These are phyloP conservation scores for Pyrus communis DNA, from an alignment of 306 rosid genomes.

Conservation along the genomic window DNA sequence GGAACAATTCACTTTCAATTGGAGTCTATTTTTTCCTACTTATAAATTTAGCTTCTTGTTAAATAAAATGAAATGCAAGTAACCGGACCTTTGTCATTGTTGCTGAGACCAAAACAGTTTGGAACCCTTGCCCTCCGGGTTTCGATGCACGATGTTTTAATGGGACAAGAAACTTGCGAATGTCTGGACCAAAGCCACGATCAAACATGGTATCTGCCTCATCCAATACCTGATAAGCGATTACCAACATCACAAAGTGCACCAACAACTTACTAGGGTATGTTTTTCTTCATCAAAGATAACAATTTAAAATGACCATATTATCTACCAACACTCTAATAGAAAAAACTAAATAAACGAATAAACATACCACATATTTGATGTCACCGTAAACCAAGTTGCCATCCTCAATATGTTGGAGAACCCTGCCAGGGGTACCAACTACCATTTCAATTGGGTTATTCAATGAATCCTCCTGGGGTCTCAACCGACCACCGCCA, in stretches of 20 bases:
- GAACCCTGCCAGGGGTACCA: conserved; percentile 92
- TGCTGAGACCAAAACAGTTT: conserved; percentile 87
- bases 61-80: conserved; percentile 5
- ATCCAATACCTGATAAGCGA: conserved; percentile 67
- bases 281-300: background rate
- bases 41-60: background rate
- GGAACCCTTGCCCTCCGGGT: conserved; percentile 64
- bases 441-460: conserved; percentile 84
- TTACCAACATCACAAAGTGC: conserved; percentile 7
- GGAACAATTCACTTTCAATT: background rate
- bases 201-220: conserved; percentile 99
- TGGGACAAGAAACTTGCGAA: conserved; percentile 75
- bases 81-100: conserved; percentile 77
- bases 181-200: conserved; percentile 97
- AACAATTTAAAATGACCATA: background rate
- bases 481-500: conserved; percentile 87
- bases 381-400: conserved; percentile 89
- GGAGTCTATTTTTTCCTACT: background rate
- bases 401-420: conserved; percentile 93
- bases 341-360: background rate
- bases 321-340: background rate
- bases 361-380: conserved; percentile 57
- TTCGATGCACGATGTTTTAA: conserved; percentile 61
- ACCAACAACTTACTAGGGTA: background rate
- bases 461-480: conserved; percentile 84